These are phyloP conservation scores for Pyrenula aspistea DNA, from an alignment of 495 filamentous ascomycete genomes.

Conservation along the genomic window DNA sequence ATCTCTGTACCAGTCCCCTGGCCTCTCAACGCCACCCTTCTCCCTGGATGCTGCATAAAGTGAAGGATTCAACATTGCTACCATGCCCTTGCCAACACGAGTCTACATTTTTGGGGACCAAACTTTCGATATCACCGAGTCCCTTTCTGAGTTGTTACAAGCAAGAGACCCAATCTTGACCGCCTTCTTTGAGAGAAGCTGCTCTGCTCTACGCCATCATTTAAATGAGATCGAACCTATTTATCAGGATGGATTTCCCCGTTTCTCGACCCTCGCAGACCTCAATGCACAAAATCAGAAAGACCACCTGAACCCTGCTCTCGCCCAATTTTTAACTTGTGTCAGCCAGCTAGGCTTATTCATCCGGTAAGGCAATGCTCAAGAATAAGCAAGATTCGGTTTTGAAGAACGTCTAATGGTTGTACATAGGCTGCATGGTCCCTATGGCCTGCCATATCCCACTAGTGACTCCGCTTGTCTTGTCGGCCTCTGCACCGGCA, in stretches of 20 bases:
- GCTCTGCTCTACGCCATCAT: slow-evolving; percentile 51
- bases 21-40: not conserved
- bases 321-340: slow-evolving; percentile 54
- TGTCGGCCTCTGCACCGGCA: slow-evolving; percentile 44
- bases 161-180: slow-evolving; percentile 53
- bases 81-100: slow-evolving; percentile 21
- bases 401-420: not conserved
- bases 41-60: not conserved
- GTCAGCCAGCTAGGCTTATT: slow-evolving; percentile 64
- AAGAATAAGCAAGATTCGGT: not conserved
- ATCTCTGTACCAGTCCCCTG: too few species aligned
- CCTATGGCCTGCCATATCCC: slow-evolving; percentile 2
- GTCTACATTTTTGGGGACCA: slow-evolving; percentile 37
- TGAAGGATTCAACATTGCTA: not conserved
- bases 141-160: slow-evolving; percentile 27
- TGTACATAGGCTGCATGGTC: slow-evolving; percentile 2
- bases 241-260: slow-evolving; percentile 28
- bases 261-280: slow-evolving; percentile 57
- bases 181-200: slow-evolving; percentile 52
- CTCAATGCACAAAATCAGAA: slow-evolving; percentile 56
- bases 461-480: slow-evolving; percentile 1
- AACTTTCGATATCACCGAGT: not conserved
- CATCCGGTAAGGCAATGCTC: slow-evolving; percentile 42
- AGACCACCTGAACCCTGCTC: slow-evolving; percentile 43
- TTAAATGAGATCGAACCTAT: slow-evolving; percentile 35